phyloP scores from a whole-genome alignment of 495 filamentous ascomycete species.

The Lasiosphaeria hispida region DNA sequence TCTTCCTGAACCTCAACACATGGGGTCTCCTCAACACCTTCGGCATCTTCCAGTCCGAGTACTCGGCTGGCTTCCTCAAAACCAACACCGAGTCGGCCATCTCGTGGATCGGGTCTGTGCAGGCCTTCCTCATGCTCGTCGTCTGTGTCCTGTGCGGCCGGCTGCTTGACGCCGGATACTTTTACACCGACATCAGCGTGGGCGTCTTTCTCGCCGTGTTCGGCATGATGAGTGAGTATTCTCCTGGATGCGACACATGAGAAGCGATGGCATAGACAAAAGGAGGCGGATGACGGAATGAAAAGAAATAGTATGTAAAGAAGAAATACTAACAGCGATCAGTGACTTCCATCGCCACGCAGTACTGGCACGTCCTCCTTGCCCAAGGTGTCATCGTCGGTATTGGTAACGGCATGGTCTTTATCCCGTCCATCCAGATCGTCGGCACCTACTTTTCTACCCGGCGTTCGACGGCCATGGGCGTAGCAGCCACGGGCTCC shows the following conservation, averaged over 20 bases:
- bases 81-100: conserved; percentile 25
- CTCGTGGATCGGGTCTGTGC: conserved; percentile 33
- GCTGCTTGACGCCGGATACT: conserved; percentile 21
- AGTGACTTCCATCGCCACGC: conserved; percentile 54
- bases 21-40: conserved; percentile 42
- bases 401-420: conserved; percentile 58
- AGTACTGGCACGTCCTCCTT: conserved; percentile 65
- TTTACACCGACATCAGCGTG: conserved; percentile 8
- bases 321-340: conserved; percentile 43
- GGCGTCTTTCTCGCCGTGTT: conserved; percentile 42
- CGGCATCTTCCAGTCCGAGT: conserved; percentile 33
- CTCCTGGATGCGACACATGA: conserved; percentile 39
- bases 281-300: too few relatives aligned
- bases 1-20: conserved; percentile 51
- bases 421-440: conserved; percentile 60
- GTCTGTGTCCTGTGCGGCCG: conserved; percentile 28
- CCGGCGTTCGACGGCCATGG: conserved; percentile 65
- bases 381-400: conserved; percentile 56
- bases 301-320: too few relatives aligned
- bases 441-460: conserved; percentile 66
- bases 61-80: conserved; percentile 23
- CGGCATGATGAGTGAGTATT: conserved; percentile 54
- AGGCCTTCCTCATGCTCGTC: conserved; percentile 25
- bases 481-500: conserved; percentile 62
- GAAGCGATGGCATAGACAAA: too few relatives aligned